Conservation (phyloP, 1,139 yeast species). For the Debaryomycetaceae sp. region DNA sequence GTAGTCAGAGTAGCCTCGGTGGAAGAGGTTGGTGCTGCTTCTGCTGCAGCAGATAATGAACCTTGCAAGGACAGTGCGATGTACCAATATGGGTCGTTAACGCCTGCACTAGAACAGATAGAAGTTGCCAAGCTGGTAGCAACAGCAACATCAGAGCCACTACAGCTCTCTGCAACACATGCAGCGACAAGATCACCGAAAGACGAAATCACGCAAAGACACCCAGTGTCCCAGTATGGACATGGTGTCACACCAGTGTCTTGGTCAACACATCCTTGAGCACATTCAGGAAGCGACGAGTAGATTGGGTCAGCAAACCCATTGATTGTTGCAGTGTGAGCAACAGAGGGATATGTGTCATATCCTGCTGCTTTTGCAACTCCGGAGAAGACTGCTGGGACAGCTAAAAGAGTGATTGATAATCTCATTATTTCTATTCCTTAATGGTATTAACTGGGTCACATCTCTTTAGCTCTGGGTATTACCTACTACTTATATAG, state of each 20-base stretch:
- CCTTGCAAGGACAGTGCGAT: constrained; percentile 3
- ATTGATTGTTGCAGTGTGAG: constrained; percentile 47
- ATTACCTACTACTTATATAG: background rate
- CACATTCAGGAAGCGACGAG: constrained; percentile 40
- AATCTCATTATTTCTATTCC: background rate
- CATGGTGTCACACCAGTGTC: constrained; percentile 39
- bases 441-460: background rate
- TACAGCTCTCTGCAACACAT: constrained; percentile 41
- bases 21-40: constrained; percentile 4
- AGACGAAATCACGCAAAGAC: constrained; percentile 49
- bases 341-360: constrained; percentile 45
- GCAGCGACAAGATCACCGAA: constrained; percentile 45
- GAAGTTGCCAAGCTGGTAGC: constrained; percentile 43
- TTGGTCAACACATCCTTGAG: constrained; percentile 37
- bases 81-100: constrained; percentile 7
- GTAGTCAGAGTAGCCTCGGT: constrained; percentile 1
- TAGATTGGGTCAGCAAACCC: constrained; percentile 52
- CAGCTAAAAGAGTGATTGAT: background rate
- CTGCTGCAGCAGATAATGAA: constrained; percentile 13
- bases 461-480: background rate
- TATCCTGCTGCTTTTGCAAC: constrained; percentile 12
- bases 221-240: constrained; percentile 55
- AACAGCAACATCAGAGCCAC: constrained; percentile 33
- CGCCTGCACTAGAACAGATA: constrained; percentile 43
- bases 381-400: background rate